A percentile compares a stretch with the other conserved stretches of the same genome.
Evolutionary conservation across 2,329 filamentous ascomycete species (phyloP).

Genomic region (Botrytis sinoallii): DNA sequence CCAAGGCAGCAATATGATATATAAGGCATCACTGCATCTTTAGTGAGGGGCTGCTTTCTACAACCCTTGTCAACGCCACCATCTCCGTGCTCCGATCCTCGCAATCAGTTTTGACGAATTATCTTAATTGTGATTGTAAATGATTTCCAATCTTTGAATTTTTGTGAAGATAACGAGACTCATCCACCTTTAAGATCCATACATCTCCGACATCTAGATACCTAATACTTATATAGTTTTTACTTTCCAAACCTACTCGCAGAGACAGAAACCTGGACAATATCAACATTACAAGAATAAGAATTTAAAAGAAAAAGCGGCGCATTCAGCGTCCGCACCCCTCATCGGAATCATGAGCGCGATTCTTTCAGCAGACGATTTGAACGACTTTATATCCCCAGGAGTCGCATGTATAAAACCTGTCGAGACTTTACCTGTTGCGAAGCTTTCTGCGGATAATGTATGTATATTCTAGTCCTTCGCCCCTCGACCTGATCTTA

Average conservation of each 20-base stretch:
- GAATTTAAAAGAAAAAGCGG: constrained; percentile 16
- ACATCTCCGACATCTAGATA: neutral
- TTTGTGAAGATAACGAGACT: neutral
- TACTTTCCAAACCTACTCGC: neutral
- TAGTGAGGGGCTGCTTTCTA: neutral
- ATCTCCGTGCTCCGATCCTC: constrained; percentile 15
- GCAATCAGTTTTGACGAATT: constrained; percentile 17
- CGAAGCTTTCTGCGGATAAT: constrained; percentile 46
- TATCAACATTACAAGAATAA: neutral
- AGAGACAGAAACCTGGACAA: neutral
- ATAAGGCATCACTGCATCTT: neutral
- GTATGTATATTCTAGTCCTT: constrained; percentile 37
- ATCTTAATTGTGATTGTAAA: constrained; percentile 18
- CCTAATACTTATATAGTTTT: neutral
- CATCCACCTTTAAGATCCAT: neutral
- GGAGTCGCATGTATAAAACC: constrained; percentile 98
- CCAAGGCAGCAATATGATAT: neutral
- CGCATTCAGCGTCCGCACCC: constrained; percentile 27
- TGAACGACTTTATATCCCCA: constrained; percentile 98
- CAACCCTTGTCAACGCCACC: constrained; percentile 3
- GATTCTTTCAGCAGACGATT: constrained; percentile 91
- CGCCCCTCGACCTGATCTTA: neutral
- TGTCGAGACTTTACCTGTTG: constrained; percentile 78
- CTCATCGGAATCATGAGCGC: constrained; percentile 71
- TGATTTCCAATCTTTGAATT: constrained; percentile 13